Conservation (phyloP, 257 asterid species). For the Primulina tabacum region DNA sequence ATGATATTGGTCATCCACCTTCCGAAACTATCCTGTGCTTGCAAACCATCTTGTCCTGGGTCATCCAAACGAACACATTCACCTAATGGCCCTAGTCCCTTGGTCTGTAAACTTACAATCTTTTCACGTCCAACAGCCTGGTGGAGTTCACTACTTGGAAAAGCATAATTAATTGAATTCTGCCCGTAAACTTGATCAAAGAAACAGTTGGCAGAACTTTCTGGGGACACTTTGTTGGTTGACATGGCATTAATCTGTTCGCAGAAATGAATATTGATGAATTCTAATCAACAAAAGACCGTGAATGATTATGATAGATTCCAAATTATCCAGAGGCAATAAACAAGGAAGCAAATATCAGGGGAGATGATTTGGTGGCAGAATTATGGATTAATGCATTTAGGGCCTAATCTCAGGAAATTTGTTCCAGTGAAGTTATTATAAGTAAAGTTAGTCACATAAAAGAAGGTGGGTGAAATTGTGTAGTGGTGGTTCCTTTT, state of each 20-base stretch:
- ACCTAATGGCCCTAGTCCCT: constrained; percentile 29
- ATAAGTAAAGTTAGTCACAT: no score
- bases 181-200: constrained; percentile 39
- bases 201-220: constrained; percentile 37
- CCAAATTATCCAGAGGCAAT: not conserved
- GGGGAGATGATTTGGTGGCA: not conserved
- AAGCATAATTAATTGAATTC: constrained; percentile 28
- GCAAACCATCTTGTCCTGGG: constrained; percentile 42
- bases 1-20: constrained; percentile 50
- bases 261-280: constrained; percentile 23
- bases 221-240: constrained; percentile 36
- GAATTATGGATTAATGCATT: not conserved
- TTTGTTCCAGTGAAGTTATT: not conserved
- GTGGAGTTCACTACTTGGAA: constrained; percentile 35
- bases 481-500: not conserved
- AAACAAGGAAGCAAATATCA: not conserved
- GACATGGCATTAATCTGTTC: constrained; percentile 48
- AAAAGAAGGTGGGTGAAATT: not conserved
- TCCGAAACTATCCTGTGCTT: constrained; percentile 71
- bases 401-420: not conserved
- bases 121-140: constrained; percentile 36
- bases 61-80: constrained; percentile 34
- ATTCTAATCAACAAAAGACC: not conserved
- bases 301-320: not conserved
- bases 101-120: constrained; percentile 31